A percentile compares a stretch with the other conserved stretches of the same genome.
Evolutionary conservation across 148 eudicot species (phyloP).

Genomic region (Beta vulgaris): DNA sequence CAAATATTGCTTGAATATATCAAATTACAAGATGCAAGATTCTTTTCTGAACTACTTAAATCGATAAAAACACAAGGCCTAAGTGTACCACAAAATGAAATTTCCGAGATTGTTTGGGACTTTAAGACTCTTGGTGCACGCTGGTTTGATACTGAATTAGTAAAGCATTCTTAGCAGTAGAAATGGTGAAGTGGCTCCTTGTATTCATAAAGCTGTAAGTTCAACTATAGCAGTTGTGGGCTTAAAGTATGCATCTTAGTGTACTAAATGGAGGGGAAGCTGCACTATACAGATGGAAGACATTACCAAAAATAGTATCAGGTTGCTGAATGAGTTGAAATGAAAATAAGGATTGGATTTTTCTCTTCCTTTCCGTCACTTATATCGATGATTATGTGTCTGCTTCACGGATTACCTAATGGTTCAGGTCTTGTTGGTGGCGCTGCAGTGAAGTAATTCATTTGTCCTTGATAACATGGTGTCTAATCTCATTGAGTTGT

Average conservation of each 20-base stretch:
- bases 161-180: background rate
- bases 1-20: conserved; percentile 61
- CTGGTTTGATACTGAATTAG: conserved; percentile 10
- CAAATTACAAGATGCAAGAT: conserved; percentile 71
- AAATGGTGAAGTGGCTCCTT: background rate
- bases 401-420: background rate
- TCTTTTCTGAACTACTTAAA: conserved; percentile 62
- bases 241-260: background rate
- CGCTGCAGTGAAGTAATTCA: background rate
- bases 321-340: background rate
- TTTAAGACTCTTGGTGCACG: conserved; percentile 65
- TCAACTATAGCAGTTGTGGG: background rate
- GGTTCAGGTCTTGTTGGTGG: background rate
- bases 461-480: background rate
- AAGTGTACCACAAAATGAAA: conserved; percentile 67
- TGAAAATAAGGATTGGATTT: background rate
- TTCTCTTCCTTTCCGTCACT: background rate
- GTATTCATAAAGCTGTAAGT: background rate
- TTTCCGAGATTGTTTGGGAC: conserved; percentile 76
- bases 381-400: background rate
- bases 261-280: background rate
- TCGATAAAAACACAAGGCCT: conserved; percentile 53
- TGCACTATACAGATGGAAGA: background rate
- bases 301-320: background rate
- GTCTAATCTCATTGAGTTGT: background rate